phyloP scores from a whole-genome alignment of 257 asterid species.

The Jasminum sambac region DNA sequence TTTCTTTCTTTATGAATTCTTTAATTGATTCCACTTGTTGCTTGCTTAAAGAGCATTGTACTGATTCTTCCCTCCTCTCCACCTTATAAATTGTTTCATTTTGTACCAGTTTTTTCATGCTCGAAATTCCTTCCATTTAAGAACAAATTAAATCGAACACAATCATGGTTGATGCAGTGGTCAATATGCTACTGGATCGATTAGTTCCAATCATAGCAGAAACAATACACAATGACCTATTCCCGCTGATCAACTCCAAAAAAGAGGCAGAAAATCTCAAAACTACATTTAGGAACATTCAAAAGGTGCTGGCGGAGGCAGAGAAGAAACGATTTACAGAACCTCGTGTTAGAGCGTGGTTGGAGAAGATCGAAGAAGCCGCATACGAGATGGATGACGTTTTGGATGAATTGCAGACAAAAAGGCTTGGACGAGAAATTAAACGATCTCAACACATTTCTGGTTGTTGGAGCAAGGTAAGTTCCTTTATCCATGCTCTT shows the following conservation, averaged over 20 bases:
- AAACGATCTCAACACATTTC: too few relatives aligned
- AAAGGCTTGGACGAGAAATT: not conserved
- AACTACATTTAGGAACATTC: not conserved
- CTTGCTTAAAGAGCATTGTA: too few relatives aligned
- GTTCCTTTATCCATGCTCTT: constrained; percentile 11
- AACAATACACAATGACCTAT: not conserved
- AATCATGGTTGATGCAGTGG: not conserved
- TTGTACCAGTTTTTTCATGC: too few relatives aligned
- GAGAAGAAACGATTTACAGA: constrained; percentile 3
- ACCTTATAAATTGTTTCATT: too few relatives aligned
- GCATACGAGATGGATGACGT: constrained; percentile 22
- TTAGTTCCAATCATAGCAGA: not conserved
- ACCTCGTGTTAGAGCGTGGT: not conserved
- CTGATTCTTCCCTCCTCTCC: too few relatives aligned
- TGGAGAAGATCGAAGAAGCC: constrained; percentile 12
- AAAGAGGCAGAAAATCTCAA: not conserved
- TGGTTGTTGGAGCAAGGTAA: not conserved
- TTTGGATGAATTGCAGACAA: constrained; percentile 19
- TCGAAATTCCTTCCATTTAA: too few relatives aligned
- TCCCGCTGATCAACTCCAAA: too few relatives aligned
- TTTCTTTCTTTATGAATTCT: too few relatives aligned
- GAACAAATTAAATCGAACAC: too few relatives aligned
- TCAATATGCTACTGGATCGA: not conserved
- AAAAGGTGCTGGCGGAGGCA: constrained; percentile 17
- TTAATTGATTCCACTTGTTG: too few relatives aligned